These are phyloP conservation scores for Licmophora abbreviata DNA, from an alignment of 108 stramenopile genomes.

Conservation along the genomic window DNA sequence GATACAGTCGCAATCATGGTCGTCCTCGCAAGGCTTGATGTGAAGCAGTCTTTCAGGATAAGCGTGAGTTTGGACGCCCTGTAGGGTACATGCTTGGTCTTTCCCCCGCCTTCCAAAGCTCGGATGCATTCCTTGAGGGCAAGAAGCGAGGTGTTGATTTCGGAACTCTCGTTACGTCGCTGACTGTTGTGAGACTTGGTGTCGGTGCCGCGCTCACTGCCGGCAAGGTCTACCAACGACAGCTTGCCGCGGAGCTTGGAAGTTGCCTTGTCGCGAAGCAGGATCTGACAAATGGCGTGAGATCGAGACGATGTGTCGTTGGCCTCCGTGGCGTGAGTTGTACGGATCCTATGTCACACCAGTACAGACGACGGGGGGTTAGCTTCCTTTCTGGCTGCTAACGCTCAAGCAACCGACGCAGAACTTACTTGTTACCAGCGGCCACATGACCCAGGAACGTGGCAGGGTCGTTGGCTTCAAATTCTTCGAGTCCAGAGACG, in stretches of 20 bases:
- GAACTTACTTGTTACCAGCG: conserved; percentile 63
- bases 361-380: neutral
- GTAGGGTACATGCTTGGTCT: conserved; percentile 93
- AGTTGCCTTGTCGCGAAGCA: conserved; percentile 49
- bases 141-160: conserved; percentile 95
- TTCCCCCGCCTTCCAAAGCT: conserved; percentile 68
- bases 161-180: conserved; percentile 89
- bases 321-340: conserved; percentile 94
- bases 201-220: conserved; percentile 92
- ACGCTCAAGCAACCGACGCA: neutral
- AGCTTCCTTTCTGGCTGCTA: neutral
- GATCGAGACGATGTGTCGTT: conserved; percentile 89
- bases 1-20: conserved; percentile 98
- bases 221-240: conserved; percentile 94
- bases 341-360: conserved; percentile 42
- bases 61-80: conserved; percentile 96
- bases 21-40: conserved; percentile 77
- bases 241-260: conserved; percentile 81
- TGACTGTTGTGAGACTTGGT: conserved; percentile 94
- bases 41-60: conserved; percentile 96
- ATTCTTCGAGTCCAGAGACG: conserved; percentile 84
- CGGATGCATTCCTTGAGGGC: conserved; percentile 98
- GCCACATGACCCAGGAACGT: conserved; percentile 80
- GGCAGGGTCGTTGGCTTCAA: conserved; percentile 55
- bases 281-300: conserved; percentile 97